Conservation (phyloP, 176 grass and related monocot species). For the Themeda triandra region DNA sequence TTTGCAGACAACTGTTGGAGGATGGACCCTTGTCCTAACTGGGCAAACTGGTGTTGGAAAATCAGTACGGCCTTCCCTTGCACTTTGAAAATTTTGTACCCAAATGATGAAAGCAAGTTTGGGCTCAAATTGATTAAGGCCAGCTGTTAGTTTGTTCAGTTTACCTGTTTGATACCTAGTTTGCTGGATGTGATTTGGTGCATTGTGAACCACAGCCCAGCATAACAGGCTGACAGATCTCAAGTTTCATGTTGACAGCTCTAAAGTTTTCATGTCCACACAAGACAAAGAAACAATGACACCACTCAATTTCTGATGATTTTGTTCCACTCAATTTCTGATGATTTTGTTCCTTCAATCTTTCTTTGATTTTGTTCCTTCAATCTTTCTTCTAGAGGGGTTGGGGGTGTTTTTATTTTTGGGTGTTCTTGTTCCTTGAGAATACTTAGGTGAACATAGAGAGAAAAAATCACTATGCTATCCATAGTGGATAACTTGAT, state of each 20-base stretch:
- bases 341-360: neutral
- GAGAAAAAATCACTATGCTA: neutral
- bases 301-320: neutral
- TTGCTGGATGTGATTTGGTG: conserved; percentile 9
- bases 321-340: no score
- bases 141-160: neutral
- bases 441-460: neutral
- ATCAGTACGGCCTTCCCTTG: conserved; percentile 57
- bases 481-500: neutral
- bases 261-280: neutral
- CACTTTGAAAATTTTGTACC: neutral
- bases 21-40: conserved; percentile 83
- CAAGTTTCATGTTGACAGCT: no score
- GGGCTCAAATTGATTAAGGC: neutral
- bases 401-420: neutral
- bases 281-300: no score
- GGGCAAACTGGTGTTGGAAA: conserved; percentile 92
- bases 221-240: conserved; percentile 1
- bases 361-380: conserved; percentile 9
- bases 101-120: neutral
- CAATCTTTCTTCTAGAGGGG: neutral
- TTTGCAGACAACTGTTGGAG: conserved; percentile 52
- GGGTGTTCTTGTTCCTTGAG: conserved; percentile 15
- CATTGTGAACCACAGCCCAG: neutral
- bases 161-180: neutral